Conservation (phyloP, 257 asterid species). For the Petunia secreta region DNA sequence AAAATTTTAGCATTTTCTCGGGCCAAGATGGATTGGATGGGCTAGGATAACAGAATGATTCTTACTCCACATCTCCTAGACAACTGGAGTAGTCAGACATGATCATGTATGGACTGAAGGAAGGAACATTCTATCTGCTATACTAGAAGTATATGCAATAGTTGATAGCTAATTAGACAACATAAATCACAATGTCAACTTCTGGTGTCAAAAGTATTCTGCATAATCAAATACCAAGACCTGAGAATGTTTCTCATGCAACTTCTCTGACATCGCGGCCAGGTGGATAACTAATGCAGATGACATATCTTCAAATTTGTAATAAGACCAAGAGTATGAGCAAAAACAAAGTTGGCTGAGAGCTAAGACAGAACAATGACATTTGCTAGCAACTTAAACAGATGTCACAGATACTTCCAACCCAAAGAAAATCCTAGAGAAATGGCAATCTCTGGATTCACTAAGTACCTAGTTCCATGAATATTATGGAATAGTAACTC, state of each 20-base stretch:
- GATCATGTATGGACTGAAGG: slow-evolving; percentile 1
- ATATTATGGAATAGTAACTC: not conserved
- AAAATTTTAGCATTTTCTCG: not conserved
- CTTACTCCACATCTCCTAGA: not conserved
- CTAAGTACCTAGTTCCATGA: not conserved
- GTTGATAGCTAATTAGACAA: not conserved
- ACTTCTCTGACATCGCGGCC: not conserved
- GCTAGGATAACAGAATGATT: not conserved
- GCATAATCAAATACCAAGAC: not conserved
- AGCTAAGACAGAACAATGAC: not conserved
- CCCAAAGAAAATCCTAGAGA: not conserved
- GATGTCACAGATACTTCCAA: not conserved
- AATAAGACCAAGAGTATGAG: not conserved
- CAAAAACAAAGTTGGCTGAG: not conserved
- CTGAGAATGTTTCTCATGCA: not conserved
- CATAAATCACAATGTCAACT: not conserved
- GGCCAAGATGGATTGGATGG: slow-evolving; percentile 20
- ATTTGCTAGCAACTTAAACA: not conserved
- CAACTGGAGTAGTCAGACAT: not conserved
- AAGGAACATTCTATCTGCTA: not conserved
- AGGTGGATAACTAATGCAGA: not conserved
- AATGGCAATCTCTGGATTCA: not conserved
- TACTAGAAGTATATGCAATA: not conserved
- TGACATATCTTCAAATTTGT: slow-evolving; percentile 1
- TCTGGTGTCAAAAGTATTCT: not conserved